Base-by-base conservation (phyloP, 495 filamentous ascomycete genomes). In the Bacidia rubella region DNA sequence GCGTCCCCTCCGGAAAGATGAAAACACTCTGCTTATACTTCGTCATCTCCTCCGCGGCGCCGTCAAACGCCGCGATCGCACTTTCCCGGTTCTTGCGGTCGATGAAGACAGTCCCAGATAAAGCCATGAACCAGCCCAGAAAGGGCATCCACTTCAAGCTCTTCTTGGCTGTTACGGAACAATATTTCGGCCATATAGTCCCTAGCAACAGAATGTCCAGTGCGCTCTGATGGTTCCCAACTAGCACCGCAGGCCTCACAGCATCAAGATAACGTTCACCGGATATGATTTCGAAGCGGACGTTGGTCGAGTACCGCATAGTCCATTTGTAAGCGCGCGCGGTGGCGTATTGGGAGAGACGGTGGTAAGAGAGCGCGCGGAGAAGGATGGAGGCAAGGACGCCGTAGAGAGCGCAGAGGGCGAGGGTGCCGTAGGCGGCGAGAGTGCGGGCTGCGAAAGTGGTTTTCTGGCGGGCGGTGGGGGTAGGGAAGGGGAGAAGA, bases 81-180 rank as follows among this genome's bases (percentile, higher is more conserved):
- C 81, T 83, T 54, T 79, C 71, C 29, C 79, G 79, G 62, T 95
- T 93, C 46, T 76, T 73, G 59, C 92, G 83, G 63, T 99, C 87
- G 69, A 99, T 93, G 66, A 97, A 99, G 42, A 99, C 83, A 54
- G 86, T 86, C 47, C 88, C 86, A 39, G 80, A 86, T 20, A 97
- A 74, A 35, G 79, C 60, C 93, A 98, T 97, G 70, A 93, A 99
- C 90, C 88, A 95, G 48, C 92, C 92, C 41, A 99, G 71, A 63
- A 99, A 82, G 1, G 92, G 92, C n/a, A 81, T 66, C 42, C 75
- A 77, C 59, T 81, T 82, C 57, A 99, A 70, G 32, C 79, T 83
- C 61, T 83, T 80, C 77, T 99, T 99, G 39, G 90, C 88, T 3
- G 90, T 96, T 44, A 99, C 86, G 63, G 80, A 86, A 71, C 86